These are phyloP conservation scores for Colletotrichum sp. DNA, from an alignment of 2,329 filamentous ascomycete genomes.

Conservation along the genomic window DNA sequence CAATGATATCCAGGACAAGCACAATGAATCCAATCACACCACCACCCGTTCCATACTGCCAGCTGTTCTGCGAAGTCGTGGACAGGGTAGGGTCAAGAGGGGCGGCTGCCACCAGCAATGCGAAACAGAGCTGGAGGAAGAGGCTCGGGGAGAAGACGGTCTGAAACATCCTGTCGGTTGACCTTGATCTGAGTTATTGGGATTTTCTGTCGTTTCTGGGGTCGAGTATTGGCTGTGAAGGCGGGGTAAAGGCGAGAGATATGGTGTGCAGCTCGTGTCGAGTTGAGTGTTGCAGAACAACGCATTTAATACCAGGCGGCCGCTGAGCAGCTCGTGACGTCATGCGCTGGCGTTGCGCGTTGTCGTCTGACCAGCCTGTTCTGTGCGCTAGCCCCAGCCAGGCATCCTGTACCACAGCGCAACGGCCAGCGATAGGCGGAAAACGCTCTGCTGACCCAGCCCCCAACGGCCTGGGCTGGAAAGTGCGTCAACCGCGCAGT, in stretches of 20 bases:
- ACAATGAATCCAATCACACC: conserved; percentile 67
- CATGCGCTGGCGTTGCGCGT: background rate
- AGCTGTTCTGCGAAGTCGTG: conserved; percentile 44
- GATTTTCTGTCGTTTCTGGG: background rate
- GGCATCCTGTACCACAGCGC: background rate
- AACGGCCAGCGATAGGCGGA: background rate
- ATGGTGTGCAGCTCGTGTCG: background rate
- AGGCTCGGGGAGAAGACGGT: conserved; percentile 36
- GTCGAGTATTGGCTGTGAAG: background rate
- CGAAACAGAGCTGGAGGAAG: conserved; percentile 58
- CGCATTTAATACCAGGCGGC: background rate
- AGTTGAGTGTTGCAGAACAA: background rate
- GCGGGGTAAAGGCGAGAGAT: background rate
- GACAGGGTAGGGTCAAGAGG: conserved; percentile 52
- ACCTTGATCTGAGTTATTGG: background rate
- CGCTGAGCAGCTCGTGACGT: background rate
- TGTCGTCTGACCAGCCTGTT: background rate
- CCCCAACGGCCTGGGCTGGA: background rate
- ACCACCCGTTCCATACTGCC: conserved; percentile 66
- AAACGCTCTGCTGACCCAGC: background rate
- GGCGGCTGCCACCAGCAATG: conserved; percentile 54
- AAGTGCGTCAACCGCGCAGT: background rate
- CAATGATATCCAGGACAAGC: conserved; percentile 66
- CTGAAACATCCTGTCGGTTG: background rate
- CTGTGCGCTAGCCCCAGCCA: background rate